Evolutionary conservation across 805 yeast genomes (phyloP).

Genomic region (Ogataea ganodermae): DNA sequence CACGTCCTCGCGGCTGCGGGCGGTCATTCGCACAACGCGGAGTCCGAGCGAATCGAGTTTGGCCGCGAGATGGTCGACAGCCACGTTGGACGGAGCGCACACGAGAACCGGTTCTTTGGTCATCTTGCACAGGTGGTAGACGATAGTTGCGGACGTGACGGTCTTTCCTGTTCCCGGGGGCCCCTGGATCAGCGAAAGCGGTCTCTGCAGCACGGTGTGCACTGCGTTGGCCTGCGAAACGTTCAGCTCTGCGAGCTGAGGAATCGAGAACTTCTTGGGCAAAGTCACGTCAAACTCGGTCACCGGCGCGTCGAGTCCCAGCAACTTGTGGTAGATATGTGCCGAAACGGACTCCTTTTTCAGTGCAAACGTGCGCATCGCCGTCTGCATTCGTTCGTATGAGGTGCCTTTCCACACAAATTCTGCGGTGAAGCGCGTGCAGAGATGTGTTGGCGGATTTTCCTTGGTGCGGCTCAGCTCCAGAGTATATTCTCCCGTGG

Average conservation of each 20-base stretch:
- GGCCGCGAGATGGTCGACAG: conserved; percentile 85
- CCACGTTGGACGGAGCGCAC: conserved; percentile 55
- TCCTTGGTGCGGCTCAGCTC: conserved; percentile 54
- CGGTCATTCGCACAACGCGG: conserved; percentile 74
- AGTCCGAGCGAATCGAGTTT: conserved; percentile 72
- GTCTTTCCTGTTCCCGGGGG: conserved; percentile 98
- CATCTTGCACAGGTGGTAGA: conserved; percentile 68
- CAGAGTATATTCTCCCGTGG: conserved; percentile 67
- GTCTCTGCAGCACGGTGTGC: conserved; percentile 62
- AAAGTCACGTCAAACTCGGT: conserved; percentile 61
- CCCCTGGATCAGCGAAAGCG: conserved; percentile 84
- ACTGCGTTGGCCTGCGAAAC: conserved; percentile 81
- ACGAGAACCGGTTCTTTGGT: conserved; percentile 40
- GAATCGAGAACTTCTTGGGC: conserved; percentile 63
- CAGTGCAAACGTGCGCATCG: conserved; percentile 70
- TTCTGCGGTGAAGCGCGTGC: conserved; percentile 75
- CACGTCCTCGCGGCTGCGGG: conserved; percentile 78
- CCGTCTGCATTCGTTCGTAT: conserved; percentile 80
- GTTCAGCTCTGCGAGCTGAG: conserved; percentile 70
- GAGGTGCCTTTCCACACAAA: conserved; percentile 89
- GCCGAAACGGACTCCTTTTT: conserved; percentile 69
- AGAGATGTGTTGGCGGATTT: conserved; percentile 59
- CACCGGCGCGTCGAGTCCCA: conserved; percentile 77
- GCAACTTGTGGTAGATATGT: conserved; percentile 70
- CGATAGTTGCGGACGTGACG: conserved; percentile 86